These are phyloP conservation scores for Apiospora arundinis DNA, from an alignment of 2,329 filamentous ascomycete genomes.

Conservation along the genomic window DNA sequence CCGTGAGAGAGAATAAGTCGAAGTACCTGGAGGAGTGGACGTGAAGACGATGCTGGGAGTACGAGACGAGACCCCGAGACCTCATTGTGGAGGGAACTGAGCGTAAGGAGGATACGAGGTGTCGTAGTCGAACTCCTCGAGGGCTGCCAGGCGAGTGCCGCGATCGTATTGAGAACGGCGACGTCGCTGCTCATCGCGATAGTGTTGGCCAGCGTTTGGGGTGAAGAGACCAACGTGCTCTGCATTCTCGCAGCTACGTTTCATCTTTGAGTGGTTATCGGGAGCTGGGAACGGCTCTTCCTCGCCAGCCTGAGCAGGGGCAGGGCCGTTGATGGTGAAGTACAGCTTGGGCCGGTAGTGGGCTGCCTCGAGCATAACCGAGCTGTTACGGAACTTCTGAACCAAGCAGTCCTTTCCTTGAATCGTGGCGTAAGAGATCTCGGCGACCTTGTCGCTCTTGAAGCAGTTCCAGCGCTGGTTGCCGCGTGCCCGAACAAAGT, in stretches of 20 bases:
- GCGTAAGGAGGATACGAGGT: constrained; percentile 45
- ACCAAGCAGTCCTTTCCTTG: constrained; percentile 91
- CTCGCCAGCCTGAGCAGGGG: constrained; percentile 63
- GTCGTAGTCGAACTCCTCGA: constrained; percentile 67
- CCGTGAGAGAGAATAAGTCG: not conserved
- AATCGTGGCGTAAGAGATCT: constrained; percentile 95
- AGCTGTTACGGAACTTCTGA: constrained; percentile 96
- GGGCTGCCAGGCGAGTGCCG: constrained; percentile 74
- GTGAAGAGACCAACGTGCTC: constrained; percentile 86
- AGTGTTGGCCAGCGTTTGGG: constrained; percentile 75
- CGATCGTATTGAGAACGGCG: constrained; percentile 82
- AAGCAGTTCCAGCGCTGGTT: constrained; percentile 82
- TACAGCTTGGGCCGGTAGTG: constrained; percentile 82
- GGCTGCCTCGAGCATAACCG: constrained; percentile 86
- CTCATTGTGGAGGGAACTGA: constrained; percentile 41
- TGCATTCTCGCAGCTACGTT: constrained; percentile 85
- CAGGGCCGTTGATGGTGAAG: constrained; percentile 55
- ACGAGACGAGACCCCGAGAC: not conserved
- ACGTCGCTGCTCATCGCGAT: constrained; percentile 76
- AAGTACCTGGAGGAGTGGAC: not conserved
- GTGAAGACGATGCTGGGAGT: not conserved
- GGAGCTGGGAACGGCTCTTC: constrained; percentile 79
- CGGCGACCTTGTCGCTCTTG: constrained; percentile 82
- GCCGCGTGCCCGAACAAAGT: constrained; percentile 73
- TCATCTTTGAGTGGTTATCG: constrained; percentile 87